Evolutionary conservation across 768 basidiomycete species (phyloP).

Genomic region (Leccinum subgranulosum): DNA sequence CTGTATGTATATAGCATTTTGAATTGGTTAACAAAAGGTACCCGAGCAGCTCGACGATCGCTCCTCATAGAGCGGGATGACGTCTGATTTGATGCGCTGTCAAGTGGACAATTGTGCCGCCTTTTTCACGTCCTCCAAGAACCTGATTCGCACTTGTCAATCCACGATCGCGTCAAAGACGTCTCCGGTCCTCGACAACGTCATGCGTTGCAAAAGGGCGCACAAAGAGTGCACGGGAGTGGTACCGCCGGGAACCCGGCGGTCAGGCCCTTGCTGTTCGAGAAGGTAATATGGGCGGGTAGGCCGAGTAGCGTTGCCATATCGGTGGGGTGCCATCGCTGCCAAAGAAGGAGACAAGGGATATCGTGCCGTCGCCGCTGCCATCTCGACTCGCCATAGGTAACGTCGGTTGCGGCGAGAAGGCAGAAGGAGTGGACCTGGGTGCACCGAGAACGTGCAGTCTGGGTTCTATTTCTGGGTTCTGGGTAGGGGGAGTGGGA

Average conservation of each 20-base stretch:
- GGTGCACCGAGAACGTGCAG: background rate
- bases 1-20: conserved; percentile 6
- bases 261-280: conserved; percentile 27
- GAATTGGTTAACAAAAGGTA: too few relatives aligned
- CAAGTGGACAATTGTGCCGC: conserved; percentile 32
- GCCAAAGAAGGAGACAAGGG: conserved; percentile 27
- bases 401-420: background rate
- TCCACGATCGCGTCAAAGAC: background rate
- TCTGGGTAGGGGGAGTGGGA: too few relatives aligned
- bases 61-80: background rate
- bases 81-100: conserved; percentile 33
- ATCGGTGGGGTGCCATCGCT: conserved; percentile 22
- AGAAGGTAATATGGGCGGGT: conserved; percentile 31
- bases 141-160: conserved; percentile 19
- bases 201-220: conserved; percentile 55
- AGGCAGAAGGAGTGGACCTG: background rate
- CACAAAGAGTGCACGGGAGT: conserved; percentile 37
- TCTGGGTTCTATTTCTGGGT: too few relatives aligned
- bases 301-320: conserved; percentile 27
- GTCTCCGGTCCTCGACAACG: conserved; percentile 49
- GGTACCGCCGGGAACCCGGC: conserved; percentile 43
- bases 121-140: conserved; percentile 36
- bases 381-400: background rate
- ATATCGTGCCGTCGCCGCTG: conserved; percentile 2
- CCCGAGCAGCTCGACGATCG: too few relatives aligned